Evolutionary conservation across 192 early-diverging fungal genomes (phyloP).

Genomic region (Entomortierella chlamydospora): DNA sequence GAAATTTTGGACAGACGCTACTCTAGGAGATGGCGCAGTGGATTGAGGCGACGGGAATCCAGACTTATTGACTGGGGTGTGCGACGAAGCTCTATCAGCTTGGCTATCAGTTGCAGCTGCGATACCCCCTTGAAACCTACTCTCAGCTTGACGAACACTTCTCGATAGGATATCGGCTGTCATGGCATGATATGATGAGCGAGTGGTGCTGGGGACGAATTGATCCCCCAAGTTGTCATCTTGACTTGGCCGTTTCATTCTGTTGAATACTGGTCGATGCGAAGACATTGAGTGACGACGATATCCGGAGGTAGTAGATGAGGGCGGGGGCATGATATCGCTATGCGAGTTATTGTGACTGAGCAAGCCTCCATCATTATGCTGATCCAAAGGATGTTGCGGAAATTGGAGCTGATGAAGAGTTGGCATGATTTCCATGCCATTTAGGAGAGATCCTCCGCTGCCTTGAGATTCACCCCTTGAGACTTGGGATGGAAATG

Average conservation of each 20-base stretch:
- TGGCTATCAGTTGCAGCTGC: neutral
- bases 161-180: conserved; percentile 34
- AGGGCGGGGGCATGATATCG: conserved; percentile 46
- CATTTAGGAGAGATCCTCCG: conserved; percentile 40
- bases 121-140: conserved; percentile 20
- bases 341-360: conserved; percentile 10
- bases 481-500: conserved; percentile 40
- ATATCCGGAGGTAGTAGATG: conserved; percentile 34
- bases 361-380: conserved; percentile 2
- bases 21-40: conserved; percentile 32
- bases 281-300: conserved; percentile 43
- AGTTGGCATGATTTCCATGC: conserved; percentile 46
- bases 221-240: conserved; percentile 42
- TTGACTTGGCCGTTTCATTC: conserved; percentile 18
- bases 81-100: conserved; percentile 3
- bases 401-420: conserved; percentile 51
- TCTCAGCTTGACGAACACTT: conserved; percentile 20
- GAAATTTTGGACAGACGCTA: conserved; percentile 9
- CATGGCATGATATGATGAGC: conserved; percentile 20
- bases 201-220: conserved; percentile 35
- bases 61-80: conserved; percentile 20
- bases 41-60: conserved; percentile 46
- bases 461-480: conserved; percentile 26
- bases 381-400: conserved; percentile 43
- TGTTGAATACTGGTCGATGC: conserved; percentile 13